Conservation (phyloP, 2,329 filamentous ascomycete species). For the Talaromyces sp. region DNA sequence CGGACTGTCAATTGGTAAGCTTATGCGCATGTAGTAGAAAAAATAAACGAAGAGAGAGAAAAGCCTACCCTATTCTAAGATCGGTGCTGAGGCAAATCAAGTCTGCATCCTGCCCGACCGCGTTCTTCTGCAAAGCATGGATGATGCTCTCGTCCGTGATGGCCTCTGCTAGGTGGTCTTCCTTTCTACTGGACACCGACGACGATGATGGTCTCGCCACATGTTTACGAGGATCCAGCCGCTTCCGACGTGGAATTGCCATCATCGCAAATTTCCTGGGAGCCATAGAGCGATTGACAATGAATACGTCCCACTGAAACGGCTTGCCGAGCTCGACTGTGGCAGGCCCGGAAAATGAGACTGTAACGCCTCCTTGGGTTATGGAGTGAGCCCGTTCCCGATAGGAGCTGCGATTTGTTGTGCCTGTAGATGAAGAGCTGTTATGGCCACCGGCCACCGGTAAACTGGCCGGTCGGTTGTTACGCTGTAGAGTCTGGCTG, state of each 20-base stretch:
- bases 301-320: slow-evolving; percentile 53
- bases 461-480: slow-evolving; percentile 40
- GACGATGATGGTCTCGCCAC: slow-evolving; percentile 40
- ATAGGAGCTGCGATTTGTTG: slow-evolving; percentile 27
- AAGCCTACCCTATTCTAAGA: slow-evolving; percentile 49
- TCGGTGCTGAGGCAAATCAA: slow-evolving; percentile 54
- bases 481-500: slow-evolving; percentile 40
- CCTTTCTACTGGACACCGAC: slow-evolving; percentile 27
- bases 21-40: not conserved
- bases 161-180: slow-evolving; percentile 42
- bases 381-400: slow-evolving; percentile 32
- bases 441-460: slow-evolving; percentile 24
- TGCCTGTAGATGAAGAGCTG: slow-evolving; percentile 12
- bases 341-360: slow-evolving; percentile 51
- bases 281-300: slow-evolving; percentile 53
- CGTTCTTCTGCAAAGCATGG: slow-evolving; percentile 49
- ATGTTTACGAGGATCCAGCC: slow-evolving; percentile 36
- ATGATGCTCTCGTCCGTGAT: slow-evolving; percentile 53
- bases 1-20: slow-evolving; percentile 32
- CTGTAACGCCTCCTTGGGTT: slow-evolving; percentile 43
- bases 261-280: slow-evolving; percentile 50
- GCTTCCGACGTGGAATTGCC: slow-evolving; percentile 45
- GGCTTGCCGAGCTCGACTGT: slow-evolving; percentile 45
- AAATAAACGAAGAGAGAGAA: not conserved
- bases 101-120: slow-evolving; percentile 44